Evolutionary conservation across 2,329 filamentous ascomycete genomes (phyloP), one percentile per base, ranked within the genome.

Genomic region (Verticillium klebahnii): DNA sequence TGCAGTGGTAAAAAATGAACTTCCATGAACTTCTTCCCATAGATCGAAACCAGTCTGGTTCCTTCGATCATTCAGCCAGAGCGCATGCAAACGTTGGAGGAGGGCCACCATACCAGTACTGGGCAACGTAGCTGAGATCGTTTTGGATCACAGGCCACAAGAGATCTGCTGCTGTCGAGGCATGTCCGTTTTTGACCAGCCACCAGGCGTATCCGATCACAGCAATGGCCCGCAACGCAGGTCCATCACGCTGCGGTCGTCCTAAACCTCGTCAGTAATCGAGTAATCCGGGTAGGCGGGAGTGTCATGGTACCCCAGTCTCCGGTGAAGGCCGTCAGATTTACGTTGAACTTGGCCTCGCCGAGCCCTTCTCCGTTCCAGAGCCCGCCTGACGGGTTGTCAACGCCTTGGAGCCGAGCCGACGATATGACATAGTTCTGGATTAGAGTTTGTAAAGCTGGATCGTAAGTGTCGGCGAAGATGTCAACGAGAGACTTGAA

Each of bases 11-110:
- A 94, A 96, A 79, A 93, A 95, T 0, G 90, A 93, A 31, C 85
- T 88, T 54, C 90, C 89, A 25, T 80, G 78, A 15, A 93, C 85
- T 72, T 95, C 92, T 72, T 95, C 92, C 92, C 92, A 95, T 2
- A 95, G 81, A 72, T 96, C 92, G 69, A 87, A 95, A 5, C 84
- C 83, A 0, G 82, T 84, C 65, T 80, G 73, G 69, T 85, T 85
- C 82, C 78, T 80, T 6, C 1, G 25, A 23, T 17, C 9, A 29
- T 58, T 67, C 29, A 66, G 61, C 12, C 9, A 19, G 6, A 32
- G 12, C 5, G n/a, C 15, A 14, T n/a, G 31, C n/a, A 25, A 50
- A n/a, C 6, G n/a, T 25, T 45, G 5, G 25, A 17, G 12, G 56
- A 5, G 17, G 19, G 2, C 9, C 15, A 2, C 1, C 73, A 63